Evolutionary conservation across 208 protist genomes (phyloP).

Genomic region (Trypanosomatidae sp.): DNA sequence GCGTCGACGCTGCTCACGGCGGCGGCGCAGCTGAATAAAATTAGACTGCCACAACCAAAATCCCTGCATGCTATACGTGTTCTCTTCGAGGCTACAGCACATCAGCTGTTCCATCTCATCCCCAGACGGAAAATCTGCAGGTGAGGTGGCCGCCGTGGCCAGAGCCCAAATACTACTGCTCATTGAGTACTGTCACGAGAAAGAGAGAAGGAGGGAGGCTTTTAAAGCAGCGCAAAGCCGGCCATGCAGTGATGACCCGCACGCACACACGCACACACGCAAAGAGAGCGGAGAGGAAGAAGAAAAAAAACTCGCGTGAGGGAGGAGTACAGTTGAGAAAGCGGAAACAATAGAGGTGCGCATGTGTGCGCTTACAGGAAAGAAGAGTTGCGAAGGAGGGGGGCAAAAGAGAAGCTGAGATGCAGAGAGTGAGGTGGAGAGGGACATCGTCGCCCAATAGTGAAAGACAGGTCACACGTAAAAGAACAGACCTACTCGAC

Average conservation of each 20-base stretch:
- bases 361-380: not conserved
- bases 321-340: not conserved
- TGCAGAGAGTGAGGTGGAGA: not conserved
- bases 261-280: not conserved
- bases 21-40: conserved; percentile 23
- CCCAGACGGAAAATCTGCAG: conserved; percentile 11
- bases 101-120: conserved; percentile 28
- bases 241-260: not conserved
- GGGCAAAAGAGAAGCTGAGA: not conserved
- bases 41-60: conserved; percentile 38
- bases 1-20: conserved; percentile 22
- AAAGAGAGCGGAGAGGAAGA: not conserved
- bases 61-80: conserved; percentile 32
- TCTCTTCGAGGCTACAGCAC: conserved; percentile 29
- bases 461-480: not conserved
- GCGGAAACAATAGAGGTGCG: not conserved
- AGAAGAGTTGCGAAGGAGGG: not conserved
- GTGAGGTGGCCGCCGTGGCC: not conserved
- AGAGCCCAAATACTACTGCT: conserved; percentile 17
- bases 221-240: not conserved
- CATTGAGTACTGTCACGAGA: conserved; percentile 1
- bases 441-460: not conserved
- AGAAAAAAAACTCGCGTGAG: not conserved
- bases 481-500: not conserved
- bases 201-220: not conserved